Evolutionary conservation across 352 stramenopile genomes (phyloP).

Genomic region (Bremia lactucae): DNA sequence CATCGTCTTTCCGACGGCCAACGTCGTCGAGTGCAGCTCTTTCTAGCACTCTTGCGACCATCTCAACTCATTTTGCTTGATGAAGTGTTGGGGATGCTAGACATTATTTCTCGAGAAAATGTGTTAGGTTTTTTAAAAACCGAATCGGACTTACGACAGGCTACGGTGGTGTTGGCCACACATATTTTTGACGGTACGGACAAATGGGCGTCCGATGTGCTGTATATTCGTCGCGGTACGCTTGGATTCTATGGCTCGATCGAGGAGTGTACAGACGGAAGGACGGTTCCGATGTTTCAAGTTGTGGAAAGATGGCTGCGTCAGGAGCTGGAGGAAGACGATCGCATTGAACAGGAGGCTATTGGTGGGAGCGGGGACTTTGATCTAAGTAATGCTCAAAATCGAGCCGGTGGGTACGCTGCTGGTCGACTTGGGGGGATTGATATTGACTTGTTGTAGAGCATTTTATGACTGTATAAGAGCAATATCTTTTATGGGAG

Average conservation of each 20-base stretch:
- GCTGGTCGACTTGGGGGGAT: constrained; percentile 53
- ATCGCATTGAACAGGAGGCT: constrained; percentile 55
- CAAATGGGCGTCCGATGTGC: constrained; percentile 90
- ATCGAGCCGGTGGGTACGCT: constrained; percentile 65
- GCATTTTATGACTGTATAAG: too few species aligned
- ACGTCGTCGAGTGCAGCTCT: constrained; percentile 90
- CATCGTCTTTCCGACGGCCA: constrained; percentile 76
- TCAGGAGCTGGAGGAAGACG: constrained; percentile 80
- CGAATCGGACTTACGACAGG: constrained; percentile 45
- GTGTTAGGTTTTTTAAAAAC: constrained; percentile 89
- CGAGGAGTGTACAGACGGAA: constrained; percentile 68
- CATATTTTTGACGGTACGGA: constrained; percentile 98
- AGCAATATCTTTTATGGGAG: too few species aligned
- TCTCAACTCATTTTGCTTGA: constrained; percentile 97
- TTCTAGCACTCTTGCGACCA: constrained; percentile 91
- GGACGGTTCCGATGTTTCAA: constrained; percentile 82
- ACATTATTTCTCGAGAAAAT: constrained; percentile 92
- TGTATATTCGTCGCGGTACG: constrained; percentile 79
- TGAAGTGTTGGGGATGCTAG: constrained; percentile 95
- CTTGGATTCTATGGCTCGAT: constrained; percentile 50
- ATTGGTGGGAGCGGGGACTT: constrained; percentile 24
- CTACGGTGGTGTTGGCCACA: constrained; percentile 72
- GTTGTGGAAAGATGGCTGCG: constrained; percentile 90
- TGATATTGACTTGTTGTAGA: constrained; percentile 28
- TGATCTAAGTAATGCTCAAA: constrained; percentile 55